Conservation (phyloP, 768 basidiomycete species). For the Russula vinacea region DNA sequence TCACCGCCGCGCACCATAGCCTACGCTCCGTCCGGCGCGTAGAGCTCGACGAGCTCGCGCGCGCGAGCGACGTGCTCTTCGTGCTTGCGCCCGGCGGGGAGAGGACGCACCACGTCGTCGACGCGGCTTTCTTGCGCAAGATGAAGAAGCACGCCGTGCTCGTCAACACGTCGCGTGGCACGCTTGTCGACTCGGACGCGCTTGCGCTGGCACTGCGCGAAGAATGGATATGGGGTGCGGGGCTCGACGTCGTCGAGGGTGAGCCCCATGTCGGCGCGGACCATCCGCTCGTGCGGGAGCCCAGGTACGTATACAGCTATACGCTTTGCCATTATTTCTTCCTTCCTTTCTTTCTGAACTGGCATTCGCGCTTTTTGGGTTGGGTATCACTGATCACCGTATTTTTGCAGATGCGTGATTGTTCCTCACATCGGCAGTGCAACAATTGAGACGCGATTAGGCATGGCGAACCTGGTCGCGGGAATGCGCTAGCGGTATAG, state of each 20-base stretch:
- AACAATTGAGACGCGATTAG: slow-evolving; percentile 76
- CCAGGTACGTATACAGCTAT: slow-evolving; percentile 56
- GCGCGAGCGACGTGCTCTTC: slow-evolving; percentile 79
- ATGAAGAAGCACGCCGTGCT: slow-evolving; percentile 87
- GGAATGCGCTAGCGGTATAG: slow-evolving; percentile 61
- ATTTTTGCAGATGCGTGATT: slow-evolving; percentile 58
- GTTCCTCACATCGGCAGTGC: slow-evolving; percentile 92
- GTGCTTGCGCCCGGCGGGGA: slow-evolving; percentile 75
- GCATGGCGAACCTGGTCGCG: slow-evolving; percentile 77
- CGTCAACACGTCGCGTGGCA: slow-evolving; percentile 83
- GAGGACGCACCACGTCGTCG: slow-evolving; percentile 68
- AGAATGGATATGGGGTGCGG: slow-evolving; percentile 87
- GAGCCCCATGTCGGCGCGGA: slow-evolving; percentile 72
- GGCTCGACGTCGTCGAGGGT: slow-evolving; percentile 90
- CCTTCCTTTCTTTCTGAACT: no score
- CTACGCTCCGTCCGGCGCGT: slow-evolving; percentile 52
- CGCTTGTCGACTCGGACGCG: slow-evolving; percentile 87
- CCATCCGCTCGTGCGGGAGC: slow-evolving; percentile 78
- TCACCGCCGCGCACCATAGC: no score
- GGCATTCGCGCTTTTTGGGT: no score
- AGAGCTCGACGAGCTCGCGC: slow-evolving; percentile 63
- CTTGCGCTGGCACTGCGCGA: slow-evolving; percentile 74
- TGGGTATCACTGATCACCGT: no score
- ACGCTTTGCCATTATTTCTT: no score
- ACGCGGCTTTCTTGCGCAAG: slow-evolving; percentile 63